phyloP scores from a whole-genome alignment of 148 eudicot species.

The Pharnaceum exiguum region DNA sequence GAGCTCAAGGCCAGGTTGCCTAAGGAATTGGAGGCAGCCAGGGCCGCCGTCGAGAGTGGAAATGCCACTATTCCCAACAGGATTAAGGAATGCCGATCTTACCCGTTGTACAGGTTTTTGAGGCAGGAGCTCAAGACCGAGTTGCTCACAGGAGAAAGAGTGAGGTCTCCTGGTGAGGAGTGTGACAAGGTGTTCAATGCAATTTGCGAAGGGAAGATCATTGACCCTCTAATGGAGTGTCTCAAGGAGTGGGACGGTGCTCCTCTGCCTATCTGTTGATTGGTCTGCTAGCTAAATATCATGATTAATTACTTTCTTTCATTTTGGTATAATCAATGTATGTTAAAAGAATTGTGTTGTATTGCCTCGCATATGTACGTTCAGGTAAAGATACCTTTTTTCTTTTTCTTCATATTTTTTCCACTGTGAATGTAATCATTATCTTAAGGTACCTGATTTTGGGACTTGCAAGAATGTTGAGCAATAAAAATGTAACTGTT shows the following conservation, averaged over 20 bases:
- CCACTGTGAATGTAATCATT: constrained; percentile 16
- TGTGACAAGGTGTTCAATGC: constrained; percentile 70
- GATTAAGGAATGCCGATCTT: constrained; percentile 72
- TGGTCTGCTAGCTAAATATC: constrained; percentile 2
- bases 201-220: constrained; percentile 47
- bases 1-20: constrained; percentile 52
- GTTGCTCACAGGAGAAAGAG: constrained; percentile 62
- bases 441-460: neutral
- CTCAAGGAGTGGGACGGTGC: constrained; percentile 78
- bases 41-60: constrained; percentile 46
- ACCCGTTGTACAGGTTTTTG: constrained; percentile 66
- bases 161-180: constrained; percentile 67
- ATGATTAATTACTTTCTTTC: constrained; percentile 2
- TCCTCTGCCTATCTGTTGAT: constrained; percentile 69
- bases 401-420: neutral
- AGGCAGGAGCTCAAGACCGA: constrained; percentile 51
- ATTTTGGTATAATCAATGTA: constrained; percentile 9
- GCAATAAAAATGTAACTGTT: constrained; percentile 17
- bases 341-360: neutral
- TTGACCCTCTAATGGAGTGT: constrained; percentile 75
- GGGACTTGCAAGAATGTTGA: neutral
- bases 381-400: neutral
- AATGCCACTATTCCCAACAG: constrained; percentile 39
- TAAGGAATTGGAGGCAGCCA: constrained; percentile 58
- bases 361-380: neutral